Base-by-base conservation (phyloP, 441 rosid species). In the Gossypium davidsonii region DNA sequence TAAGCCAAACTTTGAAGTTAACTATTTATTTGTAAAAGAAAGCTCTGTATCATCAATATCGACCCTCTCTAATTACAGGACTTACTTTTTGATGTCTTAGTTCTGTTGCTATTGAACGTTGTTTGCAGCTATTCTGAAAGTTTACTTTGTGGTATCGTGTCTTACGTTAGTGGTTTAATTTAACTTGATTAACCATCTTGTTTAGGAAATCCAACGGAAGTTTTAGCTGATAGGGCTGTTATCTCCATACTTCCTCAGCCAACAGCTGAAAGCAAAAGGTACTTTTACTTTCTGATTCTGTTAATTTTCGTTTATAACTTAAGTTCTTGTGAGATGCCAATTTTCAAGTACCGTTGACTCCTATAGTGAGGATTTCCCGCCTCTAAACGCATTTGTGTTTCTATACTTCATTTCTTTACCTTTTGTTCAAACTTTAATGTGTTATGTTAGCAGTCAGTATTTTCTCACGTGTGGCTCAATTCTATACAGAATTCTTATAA, bases 201-300 rank as follows among this genome's bases (percentile, higher is more conserved):
- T 73, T 44, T 68, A 90, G 96, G 98, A 73, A 82, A 71, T 69
- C 81, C 85, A 51, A 78, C 82, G 71, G 96, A 89, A 77, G 80
- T 67, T 76, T 77, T 88, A 48, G 72, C 74, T 18, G 91, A 86
- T 81, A 78, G 79, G 49, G 83, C 93, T 73, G 89, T 91, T 67
- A 72, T 83, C 65, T 80, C 82, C 70, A 81, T 88, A 62, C 73
- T 95, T 75, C 93, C 93, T 77, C 94, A 88, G 53, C 93, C 93
- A 70, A 78, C 84, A 69, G 87, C 96, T 79, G 97, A 91, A 82
- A 92, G 85, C 78, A 91, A 83, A 83, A 92, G 98, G 98, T 91
- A 78, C 56, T 64, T 57, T 55, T 55, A 61, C 77, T 66, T 42
- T 69, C 28, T 37, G 18, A 59, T 42, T 69, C 28, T 52, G 28